Evolutionary conservation across 1,139 yeast genomes (phyloP).

Genomic region (Nakaseomyces sp.): DNA sequence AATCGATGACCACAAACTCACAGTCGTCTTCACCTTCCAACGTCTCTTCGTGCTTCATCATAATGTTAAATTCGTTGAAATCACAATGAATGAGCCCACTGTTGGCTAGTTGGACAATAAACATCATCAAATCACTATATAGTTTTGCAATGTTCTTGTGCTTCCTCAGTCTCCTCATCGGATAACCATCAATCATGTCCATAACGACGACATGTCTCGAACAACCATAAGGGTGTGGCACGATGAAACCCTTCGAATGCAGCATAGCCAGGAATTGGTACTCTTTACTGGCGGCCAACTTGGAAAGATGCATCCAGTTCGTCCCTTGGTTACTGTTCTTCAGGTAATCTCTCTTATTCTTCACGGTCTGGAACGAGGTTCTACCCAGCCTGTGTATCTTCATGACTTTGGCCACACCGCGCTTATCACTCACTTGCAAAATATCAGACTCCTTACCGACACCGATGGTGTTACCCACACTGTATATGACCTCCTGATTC

Average conservation of each 20-base stretch:
- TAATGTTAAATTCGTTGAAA: constrained; percentile 90
- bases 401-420: constrained; percentile 60
- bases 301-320: constrained; percentile 87
- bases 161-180: constrained; percentile 74
- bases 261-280: constrained; percentile 76
- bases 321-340: constrained; percentile 45
- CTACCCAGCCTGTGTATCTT: constrained; percentile 92
- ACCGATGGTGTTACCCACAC: constrained; percentile 84
- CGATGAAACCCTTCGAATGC: constrained; percentile 66
- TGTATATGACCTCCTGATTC: constrained; percentile 62
- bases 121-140: constrained; percentile 78
- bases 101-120: constrained; percentile 73
- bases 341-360: constrained; percentile 86
- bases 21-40: constrained; percentile 45
- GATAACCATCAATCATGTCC: constrained; percentile 83
- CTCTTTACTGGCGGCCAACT: constrained; percentile 88
- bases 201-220: constrained; percentile 88
- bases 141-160: constrained; percentile 61
- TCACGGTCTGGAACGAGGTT: constrained; percentile 84
- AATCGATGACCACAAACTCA: constrained; percentile 85
- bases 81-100: constrained; percentile 95
- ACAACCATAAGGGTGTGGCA: constrained; percentile 82
- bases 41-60: constrained; percentile 50
- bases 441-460: constrained; percentile 98
- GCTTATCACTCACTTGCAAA: constrained; percentile 67